These are phyloP conservation scores for Cordyceps cicadae DNA, from an alignment of 2,329 filamentous ascomycete genomes.

Conservation along the genomic window DNA sequence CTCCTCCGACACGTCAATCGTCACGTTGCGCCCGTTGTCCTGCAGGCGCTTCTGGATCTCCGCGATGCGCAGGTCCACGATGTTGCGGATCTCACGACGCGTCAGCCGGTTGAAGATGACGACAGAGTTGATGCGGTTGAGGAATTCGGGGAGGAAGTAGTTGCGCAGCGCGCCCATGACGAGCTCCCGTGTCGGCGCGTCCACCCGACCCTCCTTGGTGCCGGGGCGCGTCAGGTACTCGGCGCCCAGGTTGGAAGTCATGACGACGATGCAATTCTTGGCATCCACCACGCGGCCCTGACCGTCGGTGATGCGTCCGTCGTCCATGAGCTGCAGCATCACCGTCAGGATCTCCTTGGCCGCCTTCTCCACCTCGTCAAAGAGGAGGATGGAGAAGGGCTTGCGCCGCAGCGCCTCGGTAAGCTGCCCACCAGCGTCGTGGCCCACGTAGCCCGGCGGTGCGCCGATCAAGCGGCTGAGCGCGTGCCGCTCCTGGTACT, in stretches of 20 bases:
- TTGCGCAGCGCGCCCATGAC: conserved; percentile 86
- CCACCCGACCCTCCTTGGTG: conserved; percentile 73
- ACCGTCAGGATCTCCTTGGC: conserved; percentile 97
- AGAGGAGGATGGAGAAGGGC: conserved; percentile 94
- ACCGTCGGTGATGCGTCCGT: conserved; percentile 95
- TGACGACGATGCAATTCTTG: conserved; percentile 97
- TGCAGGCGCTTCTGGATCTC: conserved; percentile 91
- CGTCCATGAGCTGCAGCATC: conserved; percentile 98
- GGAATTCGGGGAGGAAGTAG: conserved; percentile 97
- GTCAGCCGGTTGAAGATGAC: conserved; percentile 99
- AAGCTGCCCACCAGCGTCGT: conserved; percentile 90
- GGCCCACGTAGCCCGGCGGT: conserved; percentile 91
- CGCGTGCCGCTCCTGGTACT: conserved; percentile 95
- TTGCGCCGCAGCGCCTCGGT: conserved; percentile 89
- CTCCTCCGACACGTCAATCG: conserved; percentile 71
- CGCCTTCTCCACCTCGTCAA: conserved; percentile 97
- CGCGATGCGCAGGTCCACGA: conserved; percentile 78
- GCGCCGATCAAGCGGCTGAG: conserved; percentile 97
- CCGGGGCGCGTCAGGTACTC: conserved; percentile 81
- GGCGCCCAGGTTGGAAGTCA: conserved; percentile 96
- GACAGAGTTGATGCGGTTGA: conserved; percentile 91
- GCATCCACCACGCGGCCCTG: conserved; percentile 93
- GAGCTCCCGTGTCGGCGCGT: conserved; percentile 74
- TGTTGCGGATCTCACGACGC: conserved; percentile 81
- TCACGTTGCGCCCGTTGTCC: conserved; percentile 75